Evolutionary conservation across 805 yeast species (phyloP).

Genomic region (Teunomyces cretensis): DNA sequence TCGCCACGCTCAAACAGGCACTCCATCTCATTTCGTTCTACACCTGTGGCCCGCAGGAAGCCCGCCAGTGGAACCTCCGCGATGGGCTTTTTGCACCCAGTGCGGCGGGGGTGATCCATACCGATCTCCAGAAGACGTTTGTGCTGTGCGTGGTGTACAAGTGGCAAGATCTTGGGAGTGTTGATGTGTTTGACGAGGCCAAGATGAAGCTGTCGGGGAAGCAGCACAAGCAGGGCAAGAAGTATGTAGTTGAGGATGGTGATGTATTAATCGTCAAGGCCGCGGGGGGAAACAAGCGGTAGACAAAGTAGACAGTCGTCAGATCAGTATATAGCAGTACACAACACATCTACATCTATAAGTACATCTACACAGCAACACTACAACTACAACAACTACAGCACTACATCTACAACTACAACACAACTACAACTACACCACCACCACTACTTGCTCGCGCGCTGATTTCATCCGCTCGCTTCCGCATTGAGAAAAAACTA

Average conservation of each 20-base stretch:
- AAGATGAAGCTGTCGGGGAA: constrained; percentile 58
- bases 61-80: constrained; percentile 86
- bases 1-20: constrained; percentile 62
- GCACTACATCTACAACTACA: too few species aligned
- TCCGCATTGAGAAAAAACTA: too few species aligned
- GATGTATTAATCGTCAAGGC: constrained; percentile 77
- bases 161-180: constrained; percentile 52
- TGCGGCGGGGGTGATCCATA: constrained; percentile 89
- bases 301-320: too few species aligned
- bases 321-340: too few species aligned
- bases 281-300: constrained; percentile 54
- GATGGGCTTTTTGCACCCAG: constrained; percentile 77
- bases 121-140: constrained; percentile 79
- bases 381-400: too few species aligned
- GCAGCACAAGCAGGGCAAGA: constrained; percentile 69
- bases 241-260: constrained; percentile 78
- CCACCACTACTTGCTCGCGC: too few species aligned
- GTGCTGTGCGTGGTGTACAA: constrained; percentile 75
- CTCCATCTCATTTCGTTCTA: constrained; percentile 77
- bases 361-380: too few species aligned
- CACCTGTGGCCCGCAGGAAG: constrained; percentile 85
- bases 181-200: constrained; percentile 50
- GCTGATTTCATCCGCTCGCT: too few species aligned
- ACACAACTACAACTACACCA: too few species aligned
- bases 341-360: too few species aligned